These are phyloP conservation scores for Fusarium subtropicale DNA, from an alignment of 2,329 filamentous ascomycete species.

Conservation along the genomic window DNA sequence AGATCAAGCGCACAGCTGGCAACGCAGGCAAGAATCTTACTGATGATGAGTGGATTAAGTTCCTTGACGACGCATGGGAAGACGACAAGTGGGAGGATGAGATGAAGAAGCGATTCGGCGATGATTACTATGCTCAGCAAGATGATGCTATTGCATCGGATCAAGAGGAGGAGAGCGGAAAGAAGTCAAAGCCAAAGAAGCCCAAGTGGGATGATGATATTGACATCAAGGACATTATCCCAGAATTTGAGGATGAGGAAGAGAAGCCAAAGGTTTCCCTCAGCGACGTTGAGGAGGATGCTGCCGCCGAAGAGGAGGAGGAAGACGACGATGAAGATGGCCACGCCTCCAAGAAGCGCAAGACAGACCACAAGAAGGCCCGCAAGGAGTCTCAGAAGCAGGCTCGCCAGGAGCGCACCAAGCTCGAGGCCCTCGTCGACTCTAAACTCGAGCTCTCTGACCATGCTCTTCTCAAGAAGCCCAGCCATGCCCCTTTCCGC, in stretches of 20 bases:
- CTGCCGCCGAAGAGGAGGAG: conserved; percentile 48
- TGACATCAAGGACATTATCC: conserved; percentile 91
- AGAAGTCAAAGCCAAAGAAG: conserved; percentile 64
- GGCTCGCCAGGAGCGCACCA: conserved; percentile 82
- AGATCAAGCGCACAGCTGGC: conserved; percentile 91
- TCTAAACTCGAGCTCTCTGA: conserved; percentile 80
- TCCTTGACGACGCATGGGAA: conserved; percentile 90
- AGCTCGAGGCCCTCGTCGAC: conserved; percentile 88
- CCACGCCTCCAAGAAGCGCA: conserved; percentile 68
- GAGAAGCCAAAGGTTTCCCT: conserved; percentile 64
- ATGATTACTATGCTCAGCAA: conserved; percentile 87
- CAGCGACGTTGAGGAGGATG: conserved; percentile 59
- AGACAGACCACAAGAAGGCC: conserved; percentile 70
- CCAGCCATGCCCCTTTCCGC: conserved; percentile 68
- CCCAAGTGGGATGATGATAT: conserved; percentile 95
- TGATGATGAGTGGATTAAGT: conserved; percentile 84
- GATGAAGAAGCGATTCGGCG: conserved; percentile 89
- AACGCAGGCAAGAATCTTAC: conserved; percentile 72
- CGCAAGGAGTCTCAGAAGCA: conserved; percentile 72
- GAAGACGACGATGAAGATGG: conserved; percentile 57
- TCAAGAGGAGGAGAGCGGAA: conserved; percentile 67
- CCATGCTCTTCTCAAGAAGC: conserved; percentile 65
- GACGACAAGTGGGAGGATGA: conserved; percentile 90
- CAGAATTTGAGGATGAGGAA: conserved; percentile 81
- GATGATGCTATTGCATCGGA: conserved; percentile 75